Evolutionary conservation across 768 basidiomycete species (phyloP).

Genomic region (Leccinum barrowsii): DNA sequence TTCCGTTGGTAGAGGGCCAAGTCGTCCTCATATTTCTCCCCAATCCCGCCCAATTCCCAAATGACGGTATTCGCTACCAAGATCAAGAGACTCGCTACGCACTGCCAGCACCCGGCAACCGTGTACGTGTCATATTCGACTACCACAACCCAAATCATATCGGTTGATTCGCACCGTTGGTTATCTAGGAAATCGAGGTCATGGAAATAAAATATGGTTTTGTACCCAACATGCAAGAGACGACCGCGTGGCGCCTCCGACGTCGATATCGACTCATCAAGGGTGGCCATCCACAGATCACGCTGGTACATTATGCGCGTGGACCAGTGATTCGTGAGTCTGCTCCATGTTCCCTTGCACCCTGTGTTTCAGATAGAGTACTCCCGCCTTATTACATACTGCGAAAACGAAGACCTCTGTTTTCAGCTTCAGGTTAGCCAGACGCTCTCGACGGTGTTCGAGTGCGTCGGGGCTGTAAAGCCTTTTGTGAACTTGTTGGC

Average conservation of each 20-base stretch:
- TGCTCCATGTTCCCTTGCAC: neutral
- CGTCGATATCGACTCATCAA: conserved; percentile 69
- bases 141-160: neutral
- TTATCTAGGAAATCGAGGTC: conserved; percentile 69
- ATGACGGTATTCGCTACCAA: conserved; percentile 74
- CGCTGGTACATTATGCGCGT: conserved; percentile 73
- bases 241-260: conserved; percentile 62
- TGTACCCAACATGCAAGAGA: conserved; percentile 61
- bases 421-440: neutral
- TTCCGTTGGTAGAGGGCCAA: conserved; percentile 51
- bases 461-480: neutral
- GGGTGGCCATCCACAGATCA: conserved; percentile 70
- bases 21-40: conserved; percentile 65
- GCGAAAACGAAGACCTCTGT: neutral
- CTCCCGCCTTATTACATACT: conserved; percentile 7
- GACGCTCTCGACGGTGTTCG: neutral
- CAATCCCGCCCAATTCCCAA: conserved; percentile 57
- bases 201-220: conserved; percentile 73
- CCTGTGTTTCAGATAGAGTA: conserved; percentile 20
- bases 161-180: neutral
- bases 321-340: conserved; percentile 60
- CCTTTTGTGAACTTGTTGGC: neutral
- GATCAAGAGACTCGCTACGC: conserved; percentile 64
- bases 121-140: conserved; percentile 42
- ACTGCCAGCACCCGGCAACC: conserved; percentile 45